Conservation (phyloP, 2,329 filamentous ascomycete genomes). For the Metarhizium guizhouense region DNA sequence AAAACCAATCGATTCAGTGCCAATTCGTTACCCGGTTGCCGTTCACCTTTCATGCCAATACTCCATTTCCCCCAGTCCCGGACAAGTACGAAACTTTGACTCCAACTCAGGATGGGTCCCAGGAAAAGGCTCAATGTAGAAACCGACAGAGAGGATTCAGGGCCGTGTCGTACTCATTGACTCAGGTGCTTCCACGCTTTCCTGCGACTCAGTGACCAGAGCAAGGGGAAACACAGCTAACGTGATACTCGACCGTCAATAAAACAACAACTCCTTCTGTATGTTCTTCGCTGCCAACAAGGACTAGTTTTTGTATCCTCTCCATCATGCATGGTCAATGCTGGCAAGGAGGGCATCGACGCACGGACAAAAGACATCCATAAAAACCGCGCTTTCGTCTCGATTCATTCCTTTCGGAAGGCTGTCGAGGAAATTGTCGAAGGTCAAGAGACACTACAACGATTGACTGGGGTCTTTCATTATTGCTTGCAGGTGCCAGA, state of each 20-base stretch:
- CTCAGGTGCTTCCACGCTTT: constrained; percentile 1
- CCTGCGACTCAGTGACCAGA: constrained; percentile 4
- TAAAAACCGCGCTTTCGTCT: constrained; percentile 77
- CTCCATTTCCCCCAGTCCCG: constrained; percentile 24
- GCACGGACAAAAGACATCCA: constrained; percentile 90
- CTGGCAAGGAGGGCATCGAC: constrained; percentile 52
- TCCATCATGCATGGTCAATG: constrained; percentile 33
- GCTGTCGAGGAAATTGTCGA: constrained; percentile 35
- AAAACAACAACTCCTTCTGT: constrained; percentile 53
- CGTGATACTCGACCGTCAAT: not conserved
- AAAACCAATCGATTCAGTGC: constrained; percentile 9
- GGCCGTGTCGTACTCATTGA: not conserved
- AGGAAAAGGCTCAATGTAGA: constrained; percentile 21
- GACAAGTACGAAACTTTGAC: constrained; percentile 94
- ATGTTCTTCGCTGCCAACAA: constrained; percentile 72
- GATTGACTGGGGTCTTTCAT: constrained; percentile 39
- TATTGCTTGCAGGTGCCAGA: constrained; percentile 30
- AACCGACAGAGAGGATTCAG: not conserved
- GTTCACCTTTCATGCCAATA: not conserved
- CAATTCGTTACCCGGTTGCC: not conserved
- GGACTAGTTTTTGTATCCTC: constrained; percentile 96
- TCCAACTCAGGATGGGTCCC: constrained; percentile 88
- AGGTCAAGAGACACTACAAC: constrained; percentile 18
- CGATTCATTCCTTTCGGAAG: constrained; percentile 29
- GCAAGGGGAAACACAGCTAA: not conserved